Evolutionary conservation across 2,329 filamentous ascomycete genomes (phyloP).

Genomic region (Akanthomyces muscarius): DNA sequence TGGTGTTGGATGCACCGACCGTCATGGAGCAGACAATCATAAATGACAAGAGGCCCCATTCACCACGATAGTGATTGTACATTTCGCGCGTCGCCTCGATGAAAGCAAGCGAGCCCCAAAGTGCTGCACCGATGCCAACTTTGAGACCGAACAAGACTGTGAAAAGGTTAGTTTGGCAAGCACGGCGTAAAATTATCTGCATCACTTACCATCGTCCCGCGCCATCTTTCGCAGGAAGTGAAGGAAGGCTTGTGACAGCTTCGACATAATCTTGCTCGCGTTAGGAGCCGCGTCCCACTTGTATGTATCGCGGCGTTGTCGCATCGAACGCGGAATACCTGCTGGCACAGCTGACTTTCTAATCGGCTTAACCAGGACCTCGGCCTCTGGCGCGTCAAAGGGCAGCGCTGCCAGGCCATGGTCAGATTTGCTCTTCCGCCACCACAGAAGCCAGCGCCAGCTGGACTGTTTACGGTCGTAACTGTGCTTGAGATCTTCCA

Average conservation of each 20-base stretch:
- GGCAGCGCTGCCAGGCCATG: slow-evolving; percentile 20
- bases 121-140: slow-evolving; percentile 76
- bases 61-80: slow-evolving; percentile 80
- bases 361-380: slow-evolving; percentile 36
- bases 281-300: slow-evolving; percentile 45
- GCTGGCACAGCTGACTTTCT: slow-evolving; percentile 46
- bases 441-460: slow-evolving; percentile 80
- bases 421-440: slow-evolving; percentile 37
- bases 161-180: neutral
- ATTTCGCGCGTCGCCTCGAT: slow-evolving; percentile 66
- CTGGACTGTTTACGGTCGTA: slow-evolving; percentile 57
- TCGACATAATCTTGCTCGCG: slow-evolving; percentile 37
- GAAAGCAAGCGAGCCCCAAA: slow-evolving; percentile 82
- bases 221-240: slow-evolving; percentile 39
- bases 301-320: slow-evolving; percentile 43
- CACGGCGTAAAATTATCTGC: too few species aligned
- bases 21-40: slow-evolving; percentile 97
- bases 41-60: slow-evolving; percentile 92
- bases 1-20: slow-evolving; percentile 87
- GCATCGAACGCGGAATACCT: slow-evolving; percentile 47
- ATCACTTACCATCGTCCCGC: slow-evolving; percentile 44
- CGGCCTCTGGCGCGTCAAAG: slow-evolving; percentile 30
- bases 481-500: slow-evolving; percentile 74
- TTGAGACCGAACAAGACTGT: slow-evolving; percentile 72
- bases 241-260: slow-evolving; percentile 39